Percentiles rank a stretch among this genome's conserved stretches.
These are phyloP conservation scores for Fusarium illudens DNA, from an alignment of 2,329 filamentous ascomycete genomes.

Conservation along the genomic window DNA sequence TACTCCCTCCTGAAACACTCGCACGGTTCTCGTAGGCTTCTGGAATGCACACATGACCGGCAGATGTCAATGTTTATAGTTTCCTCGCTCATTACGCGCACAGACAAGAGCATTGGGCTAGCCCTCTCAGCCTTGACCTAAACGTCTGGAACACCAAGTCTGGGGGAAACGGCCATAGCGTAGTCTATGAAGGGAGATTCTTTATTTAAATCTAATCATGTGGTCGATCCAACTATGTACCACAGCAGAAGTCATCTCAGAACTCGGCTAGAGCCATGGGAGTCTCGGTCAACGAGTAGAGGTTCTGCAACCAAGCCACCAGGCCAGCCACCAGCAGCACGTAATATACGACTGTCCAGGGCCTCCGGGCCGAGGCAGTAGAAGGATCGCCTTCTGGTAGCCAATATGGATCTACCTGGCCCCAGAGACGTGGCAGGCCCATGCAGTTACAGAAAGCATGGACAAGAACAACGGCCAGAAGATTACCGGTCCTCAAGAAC, in stretches of 20 bases:
- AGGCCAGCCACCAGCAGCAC: slow-evolving; percentile 76
- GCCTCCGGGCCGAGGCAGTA: slow-evolving; percentile 35
- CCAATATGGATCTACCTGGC: slow-evolving; percentile 69
- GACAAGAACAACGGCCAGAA: slow-evolving; percentile 77
- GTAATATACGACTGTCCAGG: slow-evolving; percentile 85
- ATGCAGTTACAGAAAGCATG: slow-evolving; percentile 94
- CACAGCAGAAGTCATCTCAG: slow-evolving; percentile 26
- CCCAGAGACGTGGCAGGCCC: slow-evolving; percentile 88
- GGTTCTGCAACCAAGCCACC: slow-evolving; percentile 71
- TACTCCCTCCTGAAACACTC: background rate
- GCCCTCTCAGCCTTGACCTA: slow-evolving; percentile 7
- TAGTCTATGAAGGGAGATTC: slow-evolving; percentile 14
- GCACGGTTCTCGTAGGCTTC: background rate
- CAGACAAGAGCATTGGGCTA: slow-evolving; percentile 8
- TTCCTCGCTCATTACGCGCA: slow-evolving; percentile 6
- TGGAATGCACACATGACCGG: background rate
- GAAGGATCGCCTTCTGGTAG: slow-evolving; percentile 37
- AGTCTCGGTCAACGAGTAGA: slow-evolving; percentile 76
- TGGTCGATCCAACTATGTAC: background rate
- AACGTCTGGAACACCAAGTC: background rate
- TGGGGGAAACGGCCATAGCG: background rate
- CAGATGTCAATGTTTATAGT: background rate
- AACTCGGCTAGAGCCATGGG: slow-evolving; percentile 44
- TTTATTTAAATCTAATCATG: background rate
- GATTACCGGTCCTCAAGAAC: slow-evolving; percentile 83